Conservation (phyloP, 768 basidiomycete species). For the Tubosaeta brunneosetosa region DNA sequence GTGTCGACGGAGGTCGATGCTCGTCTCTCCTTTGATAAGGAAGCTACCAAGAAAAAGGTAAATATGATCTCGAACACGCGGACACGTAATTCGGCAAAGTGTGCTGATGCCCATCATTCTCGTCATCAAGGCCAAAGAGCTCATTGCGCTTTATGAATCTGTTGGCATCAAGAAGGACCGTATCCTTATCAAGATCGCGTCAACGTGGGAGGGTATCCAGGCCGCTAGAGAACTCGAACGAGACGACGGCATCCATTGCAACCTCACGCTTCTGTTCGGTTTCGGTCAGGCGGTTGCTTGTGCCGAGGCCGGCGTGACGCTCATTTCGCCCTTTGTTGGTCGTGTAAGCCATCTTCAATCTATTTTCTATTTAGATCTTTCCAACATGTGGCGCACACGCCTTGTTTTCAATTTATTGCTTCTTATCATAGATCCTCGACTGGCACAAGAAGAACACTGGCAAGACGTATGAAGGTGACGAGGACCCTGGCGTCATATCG, state of each 20-base stretch:
- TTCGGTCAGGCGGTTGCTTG: constrained; percentile 98
- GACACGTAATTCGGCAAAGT: constrained; percentile 22
- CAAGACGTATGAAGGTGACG: constrained; percentile 82
- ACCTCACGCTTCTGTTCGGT: constrained; percentile 97
- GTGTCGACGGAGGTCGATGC: constrained; percentile 99
- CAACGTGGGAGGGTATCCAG: constrained; percentile 99
- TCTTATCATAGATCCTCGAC: constrained; percentile 75
- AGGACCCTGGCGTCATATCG: constrained; percentile 93
- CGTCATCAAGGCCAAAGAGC: constrained; percentile 58
- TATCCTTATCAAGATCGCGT: constrained; percentile 98
- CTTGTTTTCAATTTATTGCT: constrained; percentile 8
- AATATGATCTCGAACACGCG: constrained; percentile 11
- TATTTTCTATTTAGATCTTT: constrained; percentile 9
- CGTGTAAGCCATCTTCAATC: constrained; percentile 54
- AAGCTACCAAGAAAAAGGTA: constrained; percentile 85
- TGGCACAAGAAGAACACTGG: constrained; percentile 96
- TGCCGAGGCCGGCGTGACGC: constrained; percentile 95
- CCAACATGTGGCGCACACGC: constrained; percentile 7
- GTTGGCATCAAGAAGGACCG: constrained; percentile 91
- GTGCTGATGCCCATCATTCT: constrained; percentile 6
- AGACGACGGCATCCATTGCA: constrained; percentile 95
- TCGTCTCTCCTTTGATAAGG: constrained; percentile 93
- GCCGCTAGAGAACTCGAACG: constrained; percentile 94
- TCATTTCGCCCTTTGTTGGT: constrained; percentile 99
- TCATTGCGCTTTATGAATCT: constrained; percentile 94